Base-by-base conservation (phyloP, 1,284 basidiomycete genomes). In the Prillingera fragicola region DNA sequence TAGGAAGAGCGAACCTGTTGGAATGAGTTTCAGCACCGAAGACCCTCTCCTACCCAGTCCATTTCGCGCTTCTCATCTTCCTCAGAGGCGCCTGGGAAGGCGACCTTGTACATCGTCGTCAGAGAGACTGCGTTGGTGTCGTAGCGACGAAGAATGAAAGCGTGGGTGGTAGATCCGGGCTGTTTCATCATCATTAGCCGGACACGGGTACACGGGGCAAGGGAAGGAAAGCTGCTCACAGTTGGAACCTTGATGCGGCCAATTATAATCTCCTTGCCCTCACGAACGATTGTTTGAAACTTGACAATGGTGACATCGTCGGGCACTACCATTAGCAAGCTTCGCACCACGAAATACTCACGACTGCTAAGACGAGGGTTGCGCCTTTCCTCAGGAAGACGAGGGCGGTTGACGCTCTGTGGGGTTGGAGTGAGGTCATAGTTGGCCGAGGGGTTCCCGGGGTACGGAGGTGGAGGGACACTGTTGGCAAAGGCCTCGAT, bases 21-120 rank as follows among this genome's bases (percentile, higher is more conserved):
- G 34, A 22, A 41, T 41, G 17, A 29, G 38, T 22, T 15, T 13
- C 26, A 18, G 7, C 17, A 15, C 8, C n/a, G 38, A 17, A 14
- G 18, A 18, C 13, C 31, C n/a, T 23, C 10, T 25, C 59, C 34
- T 45, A 69, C 83, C 85, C 86, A 96, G 38, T 80, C 78, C 57
- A 87, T 80, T 72, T 98, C 94, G 24, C 73, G 74, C 63, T 81
- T 82, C 72, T 97, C 94, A 17, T 84, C 82, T 34, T 79, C 77
- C 3, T 89, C 87, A 24, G 77, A 74, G 1, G 91, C 86, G 42
- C 77, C 80, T 8, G 95, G 94, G 73, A 92, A 98, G 0, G 92
- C 90, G 21, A 92, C 89, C 57, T 90, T 87, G 77, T 90, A 97
- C 88, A 99, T 95, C 50, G 94, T 95, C 5, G 91, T 95, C 15